phyloP scores from a whole-genome alignment of 2,329 filamentous ascomycete genomes.

The Colletotrichum paranaense region DNA sequence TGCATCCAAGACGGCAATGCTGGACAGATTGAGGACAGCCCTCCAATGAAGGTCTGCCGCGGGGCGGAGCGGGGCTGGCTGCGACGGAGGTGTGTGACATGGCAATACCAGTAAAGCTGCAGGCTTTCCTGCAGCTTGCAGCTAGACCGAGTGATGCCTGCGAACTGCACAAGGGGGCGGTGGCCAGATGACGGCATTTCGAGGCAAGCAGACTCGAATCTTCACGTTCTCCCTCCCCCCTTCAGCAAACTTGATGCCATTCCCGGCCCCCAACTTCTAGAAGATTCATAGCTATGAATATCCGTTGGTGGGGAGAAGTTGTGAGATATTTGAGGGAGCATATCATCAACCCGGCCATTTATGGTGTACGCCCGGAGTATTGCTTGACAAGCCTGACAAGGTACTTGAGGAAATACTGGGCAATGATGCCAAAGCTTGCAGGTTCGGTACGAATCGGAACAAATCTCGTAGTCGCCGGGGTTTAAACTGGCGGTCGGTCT shows the following conservation, averaged over 20 bases:
- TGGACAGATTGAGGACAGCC: background rate
- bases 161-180: conserved; percentile 7
- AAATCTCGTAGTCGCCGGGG: conserved; percentile 21
- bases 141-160: conserved; percentile 25
- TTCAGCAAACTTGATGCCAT: conserved; percentile 23
- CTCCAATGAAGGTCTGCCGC: conserved; percentile 28
- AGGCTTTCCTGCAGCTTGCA: conserved; percentile 19
- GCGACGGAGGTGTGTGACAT: conserved; percentile 31
- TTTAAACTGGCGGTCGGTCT: conserved; percentile 32
- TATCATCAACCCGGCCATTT: background rate
- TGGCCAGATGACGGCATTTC: conserved; percentile 29
- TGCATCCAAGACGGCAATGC: conserved; percentile 18
- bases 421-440: conserved; percentile 16
- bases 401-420: conserved; percentile 8
- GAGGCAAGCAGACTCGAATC: background rate
- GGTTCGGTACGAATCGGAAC: conserved; percentile 31
- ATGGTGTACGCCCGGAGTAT: background rate
- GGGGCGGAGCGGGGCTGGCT: conserved; percentile 34
- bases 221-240: background rate
- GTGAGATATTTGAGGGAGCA: background rate
- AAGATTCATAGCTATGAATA: conserved; percentile 1
- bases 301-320: background rate
- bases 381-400: background rate
- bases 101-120: conserved; percentile 29
- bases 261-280: conserved; percentile 23